Evolutionary conservation across 345 rosid species (phyloP), one percentile per base, ranked within the genome.

Genomic region (Arabidopsis suecica): DNA sequence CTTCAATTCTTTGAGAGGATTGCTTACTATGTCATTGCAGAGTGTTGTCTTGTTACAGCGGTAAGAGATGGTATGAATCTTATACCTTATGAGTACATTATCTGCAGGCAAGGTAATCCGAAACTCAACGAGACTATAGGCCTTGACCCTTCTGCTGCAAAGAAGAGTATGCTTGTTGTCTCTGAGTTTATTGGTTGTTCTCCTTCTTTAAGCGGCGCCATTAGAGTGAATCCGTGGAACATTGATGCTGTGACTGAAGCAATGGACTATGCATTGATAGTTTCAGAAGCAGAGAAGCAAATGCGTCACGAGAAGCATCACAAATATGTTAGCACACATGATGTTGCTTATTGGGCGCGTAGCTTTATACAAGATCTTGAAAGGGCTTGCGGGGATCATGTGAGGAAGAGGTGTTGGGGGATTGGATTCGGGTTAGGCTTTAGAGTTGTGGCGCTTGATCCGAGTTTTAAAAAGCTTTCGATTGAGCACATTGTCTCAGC

Each of bases 11-110:
- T 88, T 63, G 97, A 94, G 80, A 90, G 97, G 53, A 86, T 93
- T 48, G 97, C 97, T 73, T 93, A 84, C 74, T 93, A 93, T 75
- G 96, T 87, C 45, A 86, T 91, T 65, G 98, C 98, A 2, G 98
- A 93, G 77, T 89, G 97, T 62, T 93, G 98, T 72, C 91, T 93
- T 32, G 98, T 93, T 23, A 93, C 98, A 6, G 98, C 98, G 0
- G 97, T 94, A 7, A 83, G 98, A 74, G 98, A 94, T 56, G 98
- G 97, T 70, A 94, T 94, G 98, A 91, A 94, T 81, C 89, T 94
- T 60, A 91, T 94, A 61, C 98, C 98, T 1, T 93, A 93, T 57
- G 97, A 93, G 63, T 93, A 93, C 55, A 78, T 93, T 32, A 87
- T 91, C 58, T 89, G 92, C 75, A 84, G 97, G 64, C 92, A 93